phyloP scores from a whole-genome alignment of 106 monocot species.

The Dactylorhiza incarnata region DNA sequence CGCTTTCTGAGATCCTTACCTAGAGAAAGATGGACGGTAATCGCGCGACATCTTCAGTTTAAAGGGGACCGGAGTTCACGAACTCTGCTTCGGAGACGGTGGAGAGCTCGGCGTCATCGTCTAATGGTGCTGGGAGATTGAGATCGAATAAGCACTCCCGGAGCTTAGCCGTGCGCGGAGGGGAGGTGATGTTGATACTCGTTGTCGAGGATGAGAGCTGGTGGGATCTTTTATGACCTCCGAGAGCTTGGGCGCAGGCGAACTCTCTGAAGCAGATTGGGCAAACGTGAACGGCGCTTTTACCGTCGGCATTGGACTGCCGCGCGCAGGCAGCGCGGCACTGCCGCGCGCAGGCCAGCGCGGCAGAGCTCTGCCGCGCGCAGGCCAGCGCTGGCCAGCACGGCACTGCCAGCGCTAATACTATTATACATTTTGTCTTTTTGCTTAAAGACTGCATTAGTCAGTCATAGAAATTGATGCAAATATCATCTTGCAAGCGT shows the following conservation, averaged over 20 bases:
- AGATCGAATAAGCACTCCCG: conserved; percentile 23
- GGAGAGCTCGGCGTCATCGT: conserved; percentile 27
- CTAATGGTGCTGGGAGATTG: conserved; percentile 34
- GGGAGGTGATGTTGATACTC: neutral
- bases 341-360: too few relatives aligned
- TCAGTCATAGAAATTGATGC: too few relatives aligned
- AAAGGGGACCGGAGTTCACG: neutral
- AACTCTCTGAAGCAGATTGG: conserved; percentile 15
- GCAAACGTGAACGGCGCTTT: conserved; percentile 3
- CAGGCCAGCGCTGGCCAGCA: too few relatives aligned
- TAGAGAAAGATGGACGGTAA: neutral
- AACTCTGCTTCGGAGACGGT: conserved; percentile 9
- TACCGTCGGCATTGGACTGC: conserved; percentile 1
- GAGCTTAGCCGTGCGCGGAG: neutral
- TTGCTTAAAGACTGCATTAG: too few relatives aligned
- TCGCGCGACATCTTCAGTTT: too few relatives aligned
- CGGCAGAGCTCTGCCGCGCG: too few relatives aligned
- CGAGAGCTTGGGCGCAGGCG: conserved; percentile 14
- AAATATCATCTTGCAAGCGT: too few relatives aligned
- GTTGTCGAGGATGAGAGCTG: neutral
- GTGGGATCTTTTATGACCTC: conserved; percentile 6
- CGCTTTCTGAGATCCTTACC: neutral
- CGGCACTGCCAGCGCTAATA: too few relatives aligned
- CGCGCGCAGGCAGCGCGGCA: too few relatives aligned
- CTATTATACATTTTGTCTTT: too few relatives aligned